Percentiles rank a stretch among this genome's conserved stretches.
Evolutionary conservation across 179 eudicot genomes (phyloP).

Genomic region (Corrigiola litoralis): DNA sequence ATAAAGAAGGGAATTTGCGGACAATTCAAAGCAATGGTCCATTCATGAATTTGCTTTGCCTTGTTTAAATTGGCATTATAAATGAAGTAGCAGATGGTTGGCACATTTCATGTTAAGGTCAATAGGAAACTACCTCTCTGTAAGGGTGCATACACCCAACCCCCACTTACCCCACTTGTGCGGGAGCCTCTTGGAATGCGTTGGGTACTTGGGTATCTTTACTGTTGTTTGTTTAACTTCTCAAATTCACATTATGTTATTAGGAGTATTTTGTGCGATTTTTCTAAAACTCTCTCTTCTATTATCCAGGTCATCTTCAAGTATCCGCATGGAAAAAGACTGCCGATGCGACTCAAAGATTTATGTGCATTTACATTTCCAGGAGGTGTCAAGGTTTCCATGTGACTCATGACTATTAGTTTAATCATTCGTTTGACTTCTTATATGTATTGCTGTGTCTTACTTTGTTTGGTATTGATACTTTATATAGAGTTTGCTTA

Average conservation of each 20-base stretch:
- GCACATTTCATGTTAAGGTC: background rate
- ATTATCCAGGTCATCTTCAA: constrained; percentile 65
- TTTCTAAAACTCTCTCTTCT: background rate
- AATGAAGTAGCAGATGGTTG: too few species aligned
- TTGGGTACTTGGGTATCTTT: too few species aligned
- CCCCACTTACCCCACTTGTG: too few species aligned
- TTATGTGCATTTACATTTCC: constrained; percentile 90
- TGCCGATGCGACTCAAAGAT: constrained; percentile 74
- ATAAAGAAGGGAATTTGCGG: background rate
- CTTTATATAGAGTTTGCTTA: background rate
- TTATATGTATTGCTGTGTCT: background rate
- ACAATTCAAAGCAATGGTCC: background rate
- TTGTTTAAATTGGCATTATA: background rate
- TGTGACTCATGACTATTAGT: constrained; percentile 6
- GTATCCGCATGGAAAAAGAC: constrained; percentile 79
- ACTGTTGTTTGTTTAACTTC: too few species aligned
- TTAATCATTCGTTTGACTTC: constrained; percentile 1
- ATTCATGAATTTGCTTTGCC: background rate
- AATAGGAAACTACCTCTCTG: background rate
- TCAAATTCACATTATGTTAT: too few species aligned
- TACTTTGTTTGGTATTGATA: background rate
- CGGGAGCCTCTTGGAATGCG: too few species aligned
- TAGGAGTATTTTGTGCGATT: background rate
- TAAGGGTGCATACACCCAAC: too few species aligned
- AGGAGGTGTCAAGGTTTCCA: constrained; percentile 77